A percentile compares a stretch with the other conserved stretches of the same genome.
Evolutionary conservation across 2,329 filamentous ascomycete species (phyloP).

Genomic region (Aspergillus persii): DNA sequence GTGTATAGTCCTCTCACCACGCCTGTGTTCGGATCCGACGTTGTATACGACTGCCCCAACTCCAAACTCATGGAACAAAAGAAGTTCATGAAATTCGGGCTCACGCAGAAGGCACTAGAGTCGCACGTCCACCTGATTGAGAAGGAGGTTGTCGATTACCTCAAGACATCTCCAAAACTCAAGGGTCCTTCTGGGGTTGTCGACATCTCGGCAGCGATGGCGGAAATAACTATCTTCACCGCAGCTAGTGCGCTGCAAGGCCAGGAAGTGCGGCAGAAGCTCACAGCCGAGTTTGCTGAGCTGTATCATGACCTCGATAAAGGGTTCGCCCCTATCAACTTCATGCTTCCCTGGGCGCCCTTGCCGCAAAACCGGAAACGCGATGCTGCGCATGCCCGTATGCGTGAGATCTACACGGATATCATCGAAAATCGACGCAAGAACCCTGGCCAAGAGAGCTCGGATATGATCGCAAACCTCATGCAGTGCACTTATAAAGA

Average conservation of each 20-base stretch:
- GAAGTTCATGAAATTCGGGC: constrained; percentile 69
- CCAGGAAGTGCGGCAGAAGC: constrained; percentile 68
- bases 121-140: constrained; percentile 83
- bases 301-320: constrained; percentile 78
- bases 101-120: constrained; percentile 58
- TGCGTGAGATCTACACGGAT: constrained; percentile 67
- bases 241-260: constrained; percentile 73
- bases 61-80: constrained; percentile 95
- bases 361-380: constrained; percentile 72
- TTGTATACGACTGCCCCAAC: constrained; percentile 89
- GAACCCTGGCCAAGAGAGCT: constrained; percentile 41
- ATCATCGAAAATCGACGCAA: constrained; percentile 65
- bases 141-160: constrained; percentile 56
- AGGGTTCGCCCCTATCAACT: constrained; percentile 78
- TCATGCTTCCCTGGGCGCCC: constrained; percentile 75
- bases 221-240: constrained; percentile 79
- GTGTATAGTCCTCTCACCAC: constrained; percentile 75
- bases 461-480: constrained; percentile 75
- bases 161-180: constrained; percentile 56
- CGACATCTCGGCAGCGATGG: constrained; percentile 66
- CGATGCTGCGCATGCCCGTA: constrained; percentile 68
- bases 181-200: constrained; percentile 59
- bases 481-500: constrained; percentile 77
- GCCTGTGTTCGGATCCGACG: constrained; percentile 75
- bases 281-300: constrained; percentile 69